phyloP scores from a whole-genome alignment of 805 yeast species.

The Wickerhamomyces bovis region DNA sequence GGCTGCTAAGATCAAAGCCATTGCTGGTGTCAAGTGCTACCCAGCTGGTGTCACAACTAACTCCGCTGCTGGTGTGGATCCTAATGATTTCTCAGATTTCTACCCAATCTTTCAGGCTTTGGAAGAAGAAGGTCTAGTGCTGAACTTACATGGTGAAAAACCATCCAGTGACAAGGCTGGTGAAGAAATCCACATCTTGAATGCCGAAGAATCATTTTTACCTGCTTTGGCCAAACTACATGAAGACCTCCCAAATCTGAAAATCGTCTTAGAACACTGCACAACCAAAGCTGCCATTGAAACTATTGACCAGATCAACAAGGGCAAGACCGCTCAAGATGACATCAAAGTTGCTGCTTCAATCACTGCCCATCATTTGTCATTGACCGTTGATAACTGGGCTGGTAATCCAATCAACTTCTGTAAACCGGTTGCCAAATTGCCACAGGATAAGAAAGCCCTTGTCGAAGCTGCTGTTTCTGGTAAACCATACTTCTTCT shows the following conservation, averaged over 20 bases:
- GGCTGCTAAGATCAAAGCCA: constrained; percentile 64
- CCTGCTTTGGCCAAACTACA: constrained; percentile 84
- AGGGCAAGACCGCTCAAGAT: constrained; percentile 22
- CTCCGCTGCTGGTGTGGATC: constrained; percentile 86
- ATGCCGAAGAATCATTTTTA: constrained; percentile 88
- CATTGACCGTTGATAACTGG: constrained; percentile 87
- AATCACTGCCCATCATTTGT: constrained; percentile 93
- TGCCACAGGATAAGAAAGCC: constrained; percentile 79
- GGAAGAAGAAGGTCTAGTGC: constrained; percentile 70
- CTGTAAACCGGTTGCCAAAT: constrained; percentile 97
- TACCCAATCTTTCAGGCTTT: constrained; percentile 88
- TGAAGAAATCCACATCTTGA: constrained; percentile 78
- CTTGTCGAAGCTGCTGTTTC: constrained; percentile 83
- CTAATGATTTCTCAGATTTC: constrained; percentile 81
- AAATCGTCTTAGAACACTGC: constrained; percentile 90
- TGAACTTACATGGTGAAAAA: constrained; percentile 94
- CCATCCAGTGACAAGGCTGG: constrained; percentile 55
- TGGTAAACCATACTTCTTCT: constrained; percentile 89
- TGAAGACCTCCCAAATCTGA: constrained; percentile 74
- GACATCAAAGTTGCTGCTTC: constrained; percentile 76
- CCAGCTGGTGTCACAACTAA: constrained; percentile 99
- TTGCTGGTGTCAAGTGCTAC: constrained; percentile 90
- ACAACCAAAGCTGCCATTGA: constrained; percentile 87
- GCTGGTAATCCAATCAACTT: constrained; percentile 93
- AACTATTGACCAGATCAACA: constrained; percentile 62